Evolutionary conservation across 129 eudicot species (phyloP), one percentile per base, ranked within the genome.

Genomic region (Flaveria ramosissima): DNA sequence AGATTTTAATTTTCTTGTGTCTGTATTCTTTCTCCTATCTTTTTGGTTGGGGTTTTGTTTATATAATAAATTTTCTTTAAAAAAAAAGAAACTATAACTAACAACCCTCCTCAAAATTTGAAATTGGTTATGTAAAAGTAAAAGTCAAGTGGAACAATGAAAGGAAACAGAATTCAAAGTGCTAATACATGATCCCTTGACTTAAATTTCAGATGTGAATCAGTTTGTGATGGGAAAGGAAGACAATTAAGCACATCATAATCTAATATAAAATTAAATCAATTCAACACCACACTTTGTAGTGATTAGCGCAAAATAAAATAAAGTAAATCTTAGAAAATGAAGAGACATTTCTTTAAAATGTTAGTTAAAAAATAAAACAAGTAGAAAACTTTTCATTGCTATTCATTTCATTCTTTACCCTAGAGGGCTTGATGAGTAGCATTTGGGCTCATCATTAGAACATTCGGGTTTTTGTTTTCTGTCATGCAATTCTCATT

Each of bases 181-280:
- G 42, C 53, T 32, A 73, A 73, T 73, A 73, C 68, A 73, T 73
- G 68, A 57, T 14, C 41, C 20, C 36, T 73, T 73, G 77, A 57
- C 77, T 73, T 59, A 32, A 73, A 39, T 20, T 20, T 73, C 77
- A 41, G 62, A 57, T 53, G 15, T 57, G 24, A 73, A 73, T 57
- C 56, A 21, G 17, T 41, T 17, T 57, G 26, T 24, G 21, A 57
- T 57, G 69, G 41, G 68, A 73, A 73, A 73, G 26, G 55, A 4
- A 73, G 69, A 42, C 77, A 53, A 72, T 56, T 55, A 72, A 56
- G 23, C 55, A 36, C 66, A 21, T 16, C 15, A 53, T 20, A 39
- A 53, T 42, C 10, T 55, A 55, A 56, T 36, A 19, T 36, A 20
- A 73, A 41, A 73, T 73, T 73, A 73, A 68, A 17, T 17, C 24